These are phyloP conservation scores for Melocanna baccifera DNA, from an alignment of 176 grass and related monocot species.

Conservation along the genomic window DNA sequence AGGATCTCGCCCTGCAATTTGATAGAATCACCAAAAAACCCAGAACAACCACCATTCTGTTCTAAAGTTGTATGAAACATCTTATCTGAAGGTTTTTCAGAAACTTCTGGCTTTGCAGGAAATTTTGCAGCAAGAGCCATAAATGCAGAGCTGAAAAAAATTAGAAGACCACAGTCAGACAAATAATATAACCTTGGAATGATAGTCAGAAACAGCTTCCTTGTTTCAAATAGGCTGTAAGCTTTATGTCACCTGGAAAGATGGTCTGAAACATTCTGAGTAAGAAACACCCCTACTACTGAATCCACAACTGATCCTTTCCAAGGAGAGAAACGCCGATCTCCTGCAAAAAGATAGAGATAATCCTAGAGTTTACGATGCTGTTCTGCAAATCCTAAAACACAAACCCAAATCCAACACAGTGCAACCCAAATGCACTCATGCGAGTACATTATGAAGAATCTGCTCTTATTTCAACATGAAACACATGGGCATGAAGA, in stretches of 20 bases:
- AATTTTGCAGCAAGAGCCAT: constrained; percentile 75
- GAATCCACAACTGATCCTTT: constrained; percentile 88
- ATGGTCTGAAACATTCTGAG: constrained; percentile 91
- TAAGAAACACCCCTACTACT: constrained; percentile 85
- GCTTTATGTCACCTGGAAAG: constrained; percentile 68
- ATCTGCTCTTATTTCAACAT: not conserved
- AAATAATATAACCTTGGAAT: not conserved
- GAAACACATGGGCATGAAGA: not conserved
- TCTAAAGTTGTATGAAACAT: constrained; percentile 20
- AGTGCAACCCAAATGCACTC: not conserved
- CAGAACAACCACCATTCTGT: constrained; percentile 33
- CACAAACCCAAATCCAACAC: not conserved
- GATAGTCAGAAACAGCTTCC: constrained; percentile 14
- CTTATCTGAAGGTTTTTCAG: constrained; percentile 16
- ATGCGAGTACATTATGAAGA: not conserved
- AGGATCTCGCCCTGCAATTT: constrained; percentile 44
- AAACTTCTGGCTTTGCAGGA: constrained; percentile 36
- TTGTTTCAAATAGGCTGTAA: constrained; percentile 14
- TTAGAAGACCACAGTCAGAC: not conserved
- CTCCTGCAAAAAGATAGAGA: constrained; percentile 43
- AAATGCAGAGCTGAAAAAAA: constrained; percentile 66
- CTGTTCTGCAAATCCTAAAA: constrained; percentile 16
- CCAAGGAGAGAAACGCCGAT: constrained; percentile 73
- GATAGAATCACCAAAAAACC: constrained; percentile 30
- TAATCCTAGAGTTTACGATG: constrained; percentile 23